Evolutionary conservation across 768 basidiomycete species (phyloP).

Genomic region (Panaeolus papilionaceus): DNA sequence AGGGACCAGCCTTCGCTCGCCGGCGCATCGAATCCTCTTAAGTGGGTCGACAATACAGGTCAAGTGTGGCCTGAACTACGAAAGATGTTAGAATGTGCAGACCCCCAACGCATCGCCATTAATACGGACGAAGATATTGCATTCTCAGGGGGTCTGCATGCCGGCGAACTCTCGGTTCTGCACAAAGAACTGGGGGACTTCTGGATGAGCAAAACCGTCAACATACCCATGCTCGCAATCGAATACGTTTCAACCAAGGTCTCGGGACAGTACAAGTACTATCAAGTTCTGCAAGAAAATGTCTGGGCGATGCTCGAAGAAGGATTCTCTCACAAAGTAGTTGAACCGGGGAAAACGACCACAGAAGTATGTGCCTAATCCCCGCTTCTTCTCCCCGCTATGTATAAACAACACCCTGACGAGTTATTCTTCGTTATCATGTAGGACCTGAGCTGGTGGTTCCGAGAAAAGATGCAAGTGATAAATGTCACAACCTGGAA

Average conservation of each 20-base stretch:
- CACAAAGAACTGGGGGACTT: constrained; percentile 42
- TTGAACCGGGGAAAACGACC: constrained; percentile 50
- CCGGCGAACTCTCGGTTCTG: constrained; percentile 50
- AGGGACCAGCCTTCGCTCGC: constrained; percentile 43
- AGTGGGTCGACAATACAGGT: constrained; percentile 57
- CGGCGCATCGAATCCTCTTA: constrained; percentile 47
- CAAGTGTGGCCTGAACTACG: constrained; percentile 52
- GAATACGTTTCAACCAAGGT: constrained; percentile 54
- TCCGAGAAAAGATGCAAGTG: constrained; percentile 55
- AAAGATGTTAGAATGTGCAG: constrained; percentile 38
- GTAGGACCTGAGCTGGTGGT: constrained; percentile 62
- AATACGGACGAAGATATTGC: constrained; percentile 54
- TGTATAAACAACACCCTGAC: not conserved
- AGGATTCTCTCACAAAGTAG: constrained; percentile 51
- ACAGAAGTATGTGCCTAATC: constrained; percentile 40
- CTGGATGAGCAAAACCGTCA: constrained; percentile 48
- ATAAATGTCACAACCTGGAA: constrained; percentile 57
- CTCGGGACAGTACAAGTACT: constrained; percentile 48
- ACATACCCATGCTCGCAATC: constrained; percentile 51
- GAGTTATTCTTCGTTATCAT: not conserved
- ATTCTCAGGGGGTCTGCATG: constrained; percentile 56
- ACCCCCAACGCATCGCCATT: constrained; percentile 50
- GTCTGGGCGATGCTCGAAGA: constrained; percentile 60
- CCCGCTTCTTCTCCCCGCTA: not conserved
- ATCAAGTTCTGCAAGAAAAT: constrained; percentile 53